Percentiles rank a stretch among this genome's conserved stretches.
phyloP scores from a whole-genome alignment of 2,329 filamentous ascomycete species.

The Fusarium sp. region DNA sequence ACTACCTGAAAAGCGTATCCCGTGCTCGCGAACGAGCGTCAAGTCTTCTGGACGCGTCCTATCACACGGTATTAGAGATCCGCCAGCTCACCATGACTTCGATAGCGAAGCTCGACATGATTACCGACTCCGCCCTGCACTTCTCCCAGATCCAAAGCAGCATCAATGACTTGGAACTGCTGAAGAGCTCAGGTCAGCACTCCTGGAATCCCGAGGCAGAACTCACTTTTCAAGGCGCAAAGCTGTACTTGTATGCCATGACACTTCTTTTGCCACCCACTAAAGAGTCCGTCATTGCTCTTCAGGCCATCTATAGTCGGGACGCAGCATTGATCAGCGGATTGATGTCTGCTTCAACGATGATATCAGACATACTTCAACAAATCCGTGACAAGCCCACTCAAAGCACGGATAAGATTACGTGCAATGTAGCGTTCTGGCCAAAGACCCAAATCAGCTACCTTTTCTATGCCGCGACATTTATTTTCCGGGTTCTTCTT shows the following conservation, averaged over 20 bases:
- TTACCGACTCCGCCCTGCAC: neutral
- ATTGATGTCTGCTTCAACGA: neutral
- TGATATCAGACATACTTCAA: neutral
- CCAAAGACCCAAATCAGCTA: neutral
- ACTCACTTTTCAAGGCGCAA: neutral
- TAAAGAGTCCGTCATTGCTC: neutral
- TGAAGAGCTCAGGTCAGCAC: neutral
- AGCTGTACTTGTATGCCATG: neutral
- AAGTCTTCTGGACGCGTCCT: neutral
- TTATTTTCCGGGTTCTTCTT: neutral
- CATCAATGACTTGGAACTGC: neutral
- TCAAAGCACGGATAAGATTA: too few species aligned
- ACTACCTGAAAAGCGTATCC: neutral
- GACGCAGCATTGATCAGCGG: neutral
- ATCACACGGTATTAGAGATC: rapidly evolving
- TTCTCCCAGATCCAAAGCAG: neutral
- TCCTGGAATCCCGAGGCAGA: neutral
- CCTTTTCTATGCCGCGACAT: neutral
- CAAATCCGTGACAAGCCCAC: neutral
- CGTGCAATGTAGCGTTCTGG: neutral
- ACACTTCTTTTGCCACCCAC: neutral
- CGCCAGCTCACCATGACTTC: neutral
- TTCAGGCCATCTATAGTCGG: neutral
- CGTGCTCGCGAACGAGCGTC: neutral
- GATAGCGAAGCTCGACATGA: neutral